Percentiles rank a stretch among this genome's conserved stretches.
Evolutionary conservation across 768 basidiomycete genomes (phyloP).

Genomic region (Lentinula sp.): DNA sequence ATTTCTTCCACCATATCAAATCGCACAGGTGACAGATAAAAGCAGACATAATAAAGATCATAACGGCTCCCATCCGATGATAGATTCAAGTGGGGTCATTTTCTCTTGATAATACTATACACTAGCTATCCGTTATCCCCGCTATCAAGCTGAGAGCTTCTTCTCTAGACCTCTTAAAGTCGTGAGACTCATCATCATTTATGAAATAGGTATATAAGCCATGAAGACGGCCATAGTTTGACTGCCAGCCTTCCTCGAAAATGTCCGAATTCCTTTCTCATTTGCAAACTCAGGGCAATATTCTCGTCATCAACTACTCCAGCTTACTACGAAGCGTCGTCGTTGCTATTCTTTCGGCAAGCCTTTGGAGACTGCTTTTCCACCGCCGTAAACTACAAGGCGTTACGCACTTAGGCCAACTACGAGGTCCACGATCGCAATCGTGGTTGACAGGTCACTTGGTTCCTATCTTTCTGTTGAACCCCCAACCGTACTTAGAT

Average conservation of each 20-base stretch:
- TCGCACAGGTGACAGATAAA: neutral
- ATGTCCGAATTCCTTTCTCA: neutral
- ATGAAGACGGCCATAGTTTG: neutral
- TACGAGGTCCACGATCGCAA: neutral
- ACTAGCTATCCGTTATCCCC: neutral
- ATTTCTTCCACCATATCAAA: too few species aligned
- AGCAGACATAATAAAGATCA: too few species aligned
- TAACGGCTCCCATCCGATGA: neutral
- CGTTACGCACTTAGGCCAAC: neutral
- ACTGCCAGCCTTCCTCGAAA: neutral
- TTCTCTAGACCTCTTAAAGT: too few species aligned
- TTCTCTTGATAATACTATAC: neutral
- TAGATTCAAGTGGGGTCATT: neutral
- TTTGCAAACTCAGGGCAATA: neutral
- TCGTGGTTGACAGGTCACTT: constrained; percentile 1
- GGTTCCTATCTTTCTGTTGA: neutral
- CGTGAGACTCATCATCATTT: neutral
- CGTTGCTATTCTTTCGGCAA: neutral
- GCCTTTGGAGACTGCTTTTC: neutral
- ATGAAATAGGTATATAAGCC: neutral
- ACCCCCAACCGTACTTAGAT: neutral
- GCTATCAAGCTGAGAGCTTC: neutral
- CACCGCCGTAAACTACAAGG: neutral
- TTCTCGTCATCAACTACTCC: neutral
- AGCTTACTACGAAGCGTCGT: neutral